Conservation (phyloP, 2,329 filamentous ascomycete genomes). For the Claviceps africana region DNA sequence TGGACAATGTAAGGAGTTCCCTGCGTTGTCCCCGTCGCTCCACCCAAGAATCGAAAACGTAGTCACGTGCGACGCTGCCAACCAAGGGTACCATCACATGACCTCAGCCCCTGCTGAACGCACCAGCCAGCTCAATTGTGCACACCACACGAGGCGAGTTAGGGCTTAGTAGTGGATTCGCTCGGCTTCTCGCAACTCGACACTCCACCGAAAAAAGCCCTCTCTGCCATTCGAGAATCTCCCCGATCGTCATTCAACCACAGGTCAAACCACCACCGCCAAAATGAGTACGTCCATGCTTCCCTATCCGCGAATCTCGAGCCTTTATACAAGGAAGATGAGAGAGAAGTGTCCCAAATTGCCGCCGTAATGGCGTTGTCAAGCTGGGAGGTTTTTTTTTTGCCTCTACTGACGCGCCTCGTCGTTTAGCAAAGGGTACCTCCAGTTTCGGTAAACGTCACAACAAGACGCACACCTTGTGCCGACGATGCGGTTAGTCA, state of each 20-base stretch:
- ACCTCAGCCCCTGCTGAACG: constrained; percentile 8
- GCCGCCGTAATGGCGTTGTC: background rate
- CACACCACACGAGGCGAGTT: constrained; percentile 15
- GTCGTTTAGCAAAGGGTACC: constrained; percentile 39
- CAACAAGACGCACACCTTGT: constrained; percentile 97
- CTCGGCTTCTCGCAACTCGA: constrained; percentile 12
- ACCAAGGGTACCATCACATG: constrained; percentile 19
- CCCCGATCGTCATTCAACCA: constrained; percentile 24
- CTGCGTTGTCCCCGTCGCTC: no score
- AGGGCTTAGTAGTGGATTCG: constrained; percentile 17
- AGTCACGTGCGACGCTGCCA: constrained; percentile 1
- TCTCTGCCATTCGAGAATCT: constrained; percentile 20
- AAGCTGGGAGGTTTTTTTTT: background rate
- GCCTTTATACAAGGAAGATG: background rate
- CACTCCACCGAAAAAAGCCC: constrained; percentile 23
- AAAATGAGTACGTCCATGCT: constrained; percentile 41
- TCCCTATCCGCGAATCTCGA: constrained; percentile 2
- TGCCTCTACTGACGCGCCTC: constrained; percentile 13
- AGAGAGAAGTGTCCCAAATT: background rate
- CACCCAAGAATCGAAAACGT: no score
- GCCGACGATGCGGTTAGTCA: constrained; percentile 90
- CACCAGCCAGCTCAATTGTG: constrained; percentile 10
- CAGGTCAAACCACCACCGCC: constrained; percentile 30
- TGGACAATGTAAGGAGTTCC: no score
- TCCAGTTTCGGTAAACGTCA: constrained; percentile 54